Evolutionary conservation across 2,329 filamentous ascomycete species (phyloP), one percentile per base, ranked within the genome.

Genomic region (Aspergillaceae sp.): DNA sequence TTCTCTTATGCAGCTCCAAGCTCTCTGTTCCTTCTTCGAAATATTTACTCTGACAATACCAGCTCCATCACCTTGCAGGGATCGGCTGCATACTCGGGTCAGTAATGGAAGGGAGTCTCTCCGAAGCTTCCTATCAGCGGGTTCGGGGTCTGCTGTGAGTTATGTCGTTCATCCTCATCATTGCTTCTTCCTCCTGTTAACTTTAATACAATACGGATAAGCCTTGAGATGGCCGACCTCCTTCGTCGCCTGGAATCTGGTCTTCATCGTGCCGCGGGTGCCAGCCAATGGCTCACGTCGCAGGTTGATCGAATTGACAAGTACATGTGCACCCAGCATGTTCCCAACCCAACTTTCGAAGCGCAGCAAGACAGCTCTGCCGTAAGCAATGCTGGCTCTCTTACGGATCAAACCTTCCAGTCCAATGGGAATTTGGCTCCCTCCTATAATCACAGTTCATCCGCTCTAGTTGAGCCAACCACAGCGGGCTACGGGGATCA

Each of bases 51-150:
- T 9, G 37, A 29, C 26, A n/a, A 27, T n/a, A 4, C 6, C 29
- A 61, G 48, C 62, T 75, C 4, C 66, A 76, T 50, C 73, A 75
- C 51, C 60, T 77, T 3, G 70, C 65, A 5, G 71, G 72, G 9
- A 74, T 76, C 37, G 74, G 74, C 4, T 64, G 66, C 2, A 73
- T 76, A 42, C 64, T 77, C n/a, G 71, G 70, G 19, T 69, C 67
- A 4, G 69, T 73, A 29, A 68, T 75, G 50, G 72, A 72, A 47
- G 65, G 66, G 5, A 63, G 62, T 27, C 51, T 74, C n/a, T 69
- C 63, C 28, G 69, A 73, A 50, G 56, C 57, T 30, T 64, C 62
- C 2, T 74, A 73, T 50, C 58, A 62, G 29, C 60, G 66, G 30
- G 67, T 74, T 29, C 62, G 72, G 34, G 57, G 58, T 11, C 60